Evolutionary conservation across 176 grass and related monocot species (phyloP).

Genomic region (Bolboschoenus planiculmis): DNA sequence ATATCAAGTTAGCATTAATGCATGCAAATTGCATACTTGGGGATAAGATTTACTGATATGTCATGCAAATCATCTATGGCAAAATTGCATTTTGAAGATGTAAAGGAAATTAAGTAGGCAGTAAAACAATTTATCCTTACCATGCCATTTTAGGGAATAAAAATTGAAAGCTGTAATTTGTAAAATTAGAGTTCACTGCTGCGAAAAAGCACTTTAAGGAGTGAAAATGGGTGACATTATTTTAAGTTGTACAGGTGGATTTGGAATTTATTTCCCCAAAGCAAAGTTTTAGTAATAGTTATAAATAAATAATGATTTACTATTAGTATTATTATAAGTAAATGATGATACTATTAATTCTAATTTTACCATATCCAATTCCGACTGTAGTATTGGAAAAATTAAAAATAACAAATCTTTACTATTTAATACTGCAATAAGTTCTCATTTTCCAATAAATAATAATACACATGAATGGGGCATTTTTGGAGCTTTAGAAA

Average conservation of each 20-base stretch:
- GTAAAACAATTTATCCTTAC: too few species aligned
- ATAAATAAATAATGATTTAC: neutral
- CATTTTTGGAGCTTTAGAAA: neutral
- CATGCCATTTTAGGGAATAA: too few species aligned
- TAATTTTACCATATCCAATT: neutral
- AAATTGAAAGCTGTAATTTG: too few species aligned
- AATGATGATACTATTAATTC: neutral
- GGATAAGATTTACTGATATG: neutral
- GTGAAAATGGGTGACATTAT: neutral
- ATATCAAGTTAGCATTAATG: too few species aligned
- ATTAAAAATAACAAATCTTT: neutral
- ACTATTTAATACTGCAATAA: neutral
- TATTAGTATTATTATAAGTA: neutral
- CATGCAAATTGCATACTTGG: neutral
- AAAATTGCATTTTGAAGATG: too few species aligned
- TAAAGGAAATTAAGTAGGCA: too few species aligned
- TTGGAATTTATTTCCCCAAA: neutral
- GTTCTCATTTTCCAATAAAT: neutral
- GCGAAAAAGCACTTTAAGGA: neutral
- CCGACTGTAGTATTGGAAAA: neutral
- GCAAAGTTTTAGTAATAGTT: neutral
- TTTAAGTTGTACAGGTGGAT: neutral
- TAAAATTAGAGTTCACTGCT: too few species aligned
- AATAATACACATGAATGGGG: neutral
- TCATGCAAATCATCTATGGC: too few species aligned